phyloP scores from a whole-genome alignment of 2,329 filamentous ascomycete genomes.

The Ophiostoma novo-ulmi region DNA sequence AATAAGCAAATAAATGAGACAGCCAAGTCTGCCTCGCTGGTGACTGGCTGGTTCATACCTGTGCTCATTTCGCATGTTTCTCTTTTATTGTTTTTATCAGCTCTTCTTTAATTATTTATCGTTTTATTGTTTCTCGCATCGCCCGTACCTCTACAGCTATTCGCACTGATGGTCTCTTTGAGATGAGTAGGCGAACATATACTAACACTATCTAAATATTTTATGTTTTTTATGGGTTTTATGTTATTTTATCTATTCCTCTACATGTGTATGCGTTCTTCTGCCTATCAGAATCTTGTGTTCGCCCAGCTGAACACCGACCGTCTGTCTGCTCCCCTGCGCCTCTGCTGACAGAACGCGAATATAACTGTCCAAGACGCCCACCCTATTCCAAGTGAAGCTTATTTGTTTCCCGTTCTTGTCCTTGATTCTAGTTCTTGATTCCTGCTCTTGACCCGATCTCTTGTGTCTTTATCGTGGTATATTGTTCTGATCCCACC shows the following conservation, averaged over 20 bases:
- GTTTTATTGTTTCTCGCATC: background rate
- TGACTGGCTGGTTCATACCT: background rate
- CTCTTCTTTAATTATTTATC: background rate
- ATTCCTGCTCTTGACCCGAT: background rate
- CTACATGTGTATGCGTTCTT: background rate
- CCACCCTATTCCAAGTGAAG: background rate
- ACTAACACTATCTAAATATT: background rate
- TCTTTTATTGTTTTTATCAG: constrained; percentile 10
- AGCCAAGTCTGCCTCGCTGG: constrained; percentile 6
- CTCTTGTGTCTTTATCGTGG: background rate
- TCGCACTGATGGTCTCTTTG: background rate
- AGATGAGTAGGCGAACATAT: background rate
- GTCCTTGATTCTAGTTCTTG: background rate
- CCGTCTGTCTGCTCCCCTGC: background rate
- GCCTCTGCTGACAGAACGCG: background rate
- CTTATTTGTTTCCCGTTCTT: background rate
- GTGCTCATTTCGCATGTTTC: constrained; percentile 6
- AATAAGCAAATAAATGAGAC: constrained; percentile 11
- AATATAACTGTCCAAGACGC: constrained; percentile 11
- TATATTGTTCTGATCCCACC: background rate
- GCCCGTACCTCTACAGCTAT: background rate
- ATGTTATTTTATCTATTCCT: background rate
- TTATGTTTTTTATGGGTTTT: background rate
- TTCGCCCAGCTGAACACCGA: background rate
- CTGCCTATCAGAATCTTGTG: background rate